Evolutionary conservation across 2,329 filamentous ascomycete genomes (phyloP), one percentile per base, ranked within the genome.

Genomic region (Kalmusia sp.): DNA sequence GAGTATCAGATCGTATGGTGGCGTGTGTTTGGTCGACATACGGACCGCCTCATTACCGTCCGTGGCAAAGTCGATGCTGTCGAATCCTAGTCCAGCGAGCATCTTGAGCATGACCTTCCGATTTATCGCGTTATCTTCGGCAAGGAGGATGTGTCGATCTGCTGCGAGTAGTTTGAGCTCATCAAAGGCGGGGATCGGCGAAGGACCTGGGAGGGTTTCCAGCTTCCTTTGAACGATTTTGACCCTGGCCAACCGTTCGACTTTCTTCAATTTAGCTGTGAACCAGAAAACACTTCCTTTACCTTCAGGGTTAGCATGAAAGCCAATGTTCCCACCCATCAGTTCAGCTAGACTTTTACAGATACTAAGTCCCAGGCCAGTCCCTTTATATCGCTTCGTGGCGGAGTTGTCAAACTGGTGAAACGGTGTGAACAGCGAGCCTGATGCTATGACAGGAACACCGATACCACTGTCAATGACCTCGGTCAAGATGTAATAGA

Each of bases 401-500:
- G 77, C 76, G 2, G 79, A 80, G 49, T 80, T 80, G 54, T 83
- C 82, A 51, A 83, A 79, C 58, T 84, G 82, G 6, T 77, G 81
- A 53, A 85, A 85, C 0, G 83, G 83, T 3, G 78, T 80, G 63
- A 85, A 85, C 1, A 87, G 76, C 1, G 76, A 76, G 30, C 75
- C 71, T 5, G 76, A 67, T 0, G 78, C 77, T 15, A 73, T 73
- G 9, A 75, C 69, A 0, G 79, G 74, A 4, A 86, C 77, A 0
- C 83, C 83, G 19, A 84, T 83, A 0, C 83, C 83, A 1, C 80
- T 80, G 56, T 86, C 83, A 8, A 76, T 69, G 4, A 85, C 81
- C 57, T 82, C 76, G 4, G 82, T 0, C 24, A 78, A 64, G n/a
- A 87, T 76, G 1, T 69, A 72, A 54, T 77, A 84, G 2, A 66